Evolutionary conservation across 306 rosid genomes (phyloP).

Genomic region (Cucurbita pepo): DNA sequence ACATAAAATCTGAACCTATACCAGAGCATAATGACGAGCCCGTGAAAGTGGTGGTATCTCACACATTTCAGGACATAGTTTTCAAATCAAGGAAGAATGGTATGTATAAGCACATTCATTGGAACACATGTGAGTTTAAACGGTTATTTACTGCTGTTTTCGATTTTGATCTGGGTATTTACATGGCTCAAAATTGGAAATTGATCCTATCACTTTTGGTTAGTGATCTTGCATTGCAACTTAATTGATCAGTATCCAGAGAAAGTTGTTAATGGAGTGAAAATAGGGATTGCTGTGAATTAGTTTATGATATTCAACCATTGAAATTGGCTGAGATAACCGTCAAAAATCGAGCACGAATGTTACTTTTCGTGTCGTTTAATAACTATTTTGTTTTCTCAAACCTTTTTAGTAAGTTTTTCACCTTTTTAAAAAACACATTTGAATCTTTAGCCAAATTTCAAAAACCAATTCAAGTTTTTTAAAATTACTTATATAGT

Average conservation of each 20-base stretch:
- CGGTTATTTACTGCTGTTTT: background rate
- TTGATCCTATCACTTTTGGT: background rate
- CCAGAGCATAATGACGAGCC: slow-evolving; percentile 78
- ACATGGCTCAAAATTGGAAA: background rate
- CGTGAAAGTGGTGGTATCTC: slow-evolving; percentile 71
- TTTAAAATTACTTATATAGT: too few species aligned
- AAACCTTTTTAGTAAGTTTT: too few species aligned
- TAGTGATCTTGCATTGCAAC: background rate
- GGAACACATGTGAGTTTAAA: background rate
- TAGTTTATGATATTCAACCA: background rate
- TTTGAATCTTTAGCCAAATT: too few species aligned
- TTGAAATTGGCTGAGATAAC: background rate
- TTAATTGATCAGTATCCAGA: background rate
- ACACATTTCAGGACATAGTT: slow-evolving; percentile 50
- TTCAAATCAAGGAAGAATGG: slow-evolving; percentile 79
- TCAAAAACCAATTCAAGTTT: too few species aligned
- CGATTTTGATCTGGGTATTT: background rate
- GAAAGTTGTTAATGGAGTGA: background rate
- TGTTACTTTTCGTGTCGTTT: too few species aligned
- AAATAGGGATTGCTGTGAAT: background rate
- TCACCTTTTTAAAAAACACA: too few species aligned
- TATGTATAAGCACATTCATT: slow-evolving; percentile 4
- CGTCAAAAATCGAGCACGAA: background rate
- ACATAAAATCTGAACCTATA: slow-evolving; percentile 60
- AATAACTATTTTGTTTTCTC: too few species aligned